phyloP scores from a whole-genome alignment of 495 filamentous ascomycete genomes.

The Xylaria flabelliformis region DNA sequence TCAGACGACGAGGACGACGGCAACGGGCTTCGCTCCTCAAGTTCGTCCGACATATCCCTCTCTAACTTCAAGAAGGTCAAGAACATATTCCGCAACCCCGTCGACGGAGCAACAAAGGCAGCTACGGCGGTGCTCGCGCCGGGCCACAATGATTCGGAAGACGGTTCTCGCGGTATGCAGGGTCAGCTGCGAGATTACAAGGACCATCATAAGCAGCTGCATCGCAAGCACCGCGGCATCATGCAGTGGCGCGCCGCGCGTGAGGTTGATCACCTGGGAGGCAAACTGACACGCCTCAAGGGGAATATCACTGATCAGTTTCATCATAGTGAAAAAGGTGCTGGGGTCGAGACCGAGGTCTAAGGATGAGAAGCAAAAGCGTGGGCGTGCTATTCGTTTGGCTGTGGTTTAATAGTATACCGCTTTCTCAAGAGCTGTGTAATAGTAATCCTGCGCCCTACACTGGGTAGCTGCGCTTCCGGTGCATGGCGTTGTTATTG shows the following conservation, averaged over 20 bases:
- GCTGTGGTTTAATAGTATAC: background rate
- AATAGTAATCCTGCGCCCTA: background rate
- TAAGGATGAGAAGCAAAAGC: constrained; percentile 27
- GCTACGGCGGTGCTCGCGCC: constrained; percentile 36
- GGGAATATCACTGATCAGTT: constrained; percentile 60
- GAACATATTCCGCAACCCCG: constrained; percentile 45
- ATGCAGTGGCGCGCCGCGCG: constrained; percentile 75
- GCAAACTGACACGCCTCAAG: constrained; percentile 60
- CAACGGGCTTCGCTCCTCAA: constrained; percentile 33
- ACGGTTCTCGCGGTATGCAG: constrained; percentile 49
- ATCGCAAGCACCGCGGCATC: constrained; percentile 67
- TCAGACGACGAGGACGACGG: constrained; percentile 35
- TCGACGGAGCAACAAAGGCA: constrained; percentile 34
- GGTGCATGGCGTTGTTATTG: background rate
- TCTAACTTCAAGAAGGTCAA: constrained; percentile 38
- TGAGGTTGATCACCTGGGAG: constrained; percentile 64
- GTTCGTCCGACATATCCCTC: constrained; percentile 36
- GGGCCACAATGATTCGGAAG: constrained; percentile 38
- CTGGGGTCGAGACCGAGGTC: constrained; percentile 68
- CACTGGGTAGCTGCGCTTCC: background rate
- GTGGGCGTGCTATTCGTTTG: background rate
- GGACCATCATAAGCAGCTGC: constrained; percentile 63
- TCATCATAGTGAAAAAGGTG: constrained; percentile 62
- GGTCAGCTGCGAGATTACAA: constrained; percentile 59
- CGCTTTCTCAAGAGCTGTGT: background rate